These are phyloP conservation scores for Barnettozyma pratensis DNA, from an alignment of 805 yeast genomes.

Conservation along the genomic window DNA sequence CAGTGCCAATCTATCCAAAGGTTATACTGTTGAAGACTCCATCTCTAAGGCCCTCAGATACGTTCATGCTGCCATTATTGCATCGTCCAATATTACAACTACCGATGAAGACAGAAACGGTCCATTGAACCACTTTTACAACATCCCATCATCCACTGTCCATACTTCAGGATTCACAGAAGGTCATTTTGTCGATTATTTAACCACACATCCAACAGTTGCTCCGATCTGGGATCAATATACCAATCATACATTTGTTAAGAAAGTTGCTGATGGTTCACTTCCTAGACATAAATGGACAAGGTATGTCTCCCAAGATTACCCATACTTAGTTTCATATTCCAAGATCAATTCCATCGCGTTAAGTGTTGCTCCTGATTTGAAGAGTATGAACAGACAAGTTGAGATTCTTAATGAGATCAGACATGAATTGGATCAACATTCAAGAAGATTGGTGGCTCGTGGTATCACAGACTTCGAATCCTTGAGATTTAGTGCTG, in stretches of 20 bases:
- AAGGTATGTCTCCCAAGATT: constrained; percentile 54
- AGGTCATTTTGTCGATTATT: constrained; percentile 39
- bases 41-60: constrained; percentile 56
- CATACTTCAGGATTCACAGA: constrained; percentile 12
- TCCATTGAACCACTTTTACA: constrained; percentile 65
- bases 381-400: constrained; percentile 45
- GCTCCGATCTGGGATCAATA: constrained; percentile 53
- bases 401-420: constrained; percentile 47
- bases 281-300: constrained; percentile 47
- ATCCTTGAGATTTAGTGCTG: constrained; percentile 44
- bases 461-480: constrained; percentile 41
- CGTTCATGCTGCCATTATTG: constrained; percentile 59
- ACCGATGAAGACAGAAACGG: constrained; percentile 44
- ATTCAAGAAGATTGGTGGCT: constrained; percentile 43
- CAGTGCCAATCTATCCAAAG: constrained; percentile 67
- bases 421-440: constrained; percentile 50
- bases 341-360: constrained; percentile 62
- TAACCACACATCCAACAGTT: constrained; percentile 53
- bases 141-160: constrained; percentile 16
- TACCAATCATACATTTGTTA: constrained; percentile 57
- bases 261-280: constrained; percentile 44
- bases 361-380: constrained; percentile 54
- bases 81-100: constrained; percentile 37
- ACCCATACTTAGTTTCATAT: constrained; percentile 62
- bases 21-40: constrained; percentile 40